phyloP scores from a whole-genome alignment of 805 yeast genomes.

The Wickerhamiella nectarea region DNA sequence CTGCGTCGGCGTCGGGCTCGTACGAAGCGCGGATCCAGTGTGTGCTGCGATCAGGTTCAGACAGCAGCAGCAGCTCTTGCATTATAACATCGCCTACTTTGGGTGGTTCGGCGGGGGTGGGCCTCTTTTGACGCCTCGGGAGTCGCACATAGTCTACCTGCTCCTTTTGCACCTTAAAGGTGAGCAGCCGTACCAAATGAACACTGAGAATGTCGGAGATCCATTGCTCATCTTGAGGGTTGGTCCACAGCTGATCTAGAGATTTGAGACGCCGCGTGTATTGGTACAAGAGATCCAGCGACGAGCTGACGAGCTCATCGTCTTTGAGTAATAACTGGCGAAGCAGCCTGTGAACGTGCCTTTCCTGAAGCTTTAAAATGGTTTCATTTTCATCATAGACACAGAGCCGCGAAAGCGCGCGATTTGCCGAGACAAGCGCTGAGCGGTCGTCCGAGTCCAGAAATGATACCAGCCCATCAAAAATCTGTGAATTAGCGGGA shows the following conservation, averaged over 20 bases:
- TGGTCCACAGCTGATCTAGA: conserved; percentile 37
- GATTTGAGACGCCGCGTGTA: conserved; percentile 52
- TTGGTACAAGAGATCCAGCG: conserved; percentile 72
- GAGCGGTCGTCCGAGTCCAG: conserved; percentile 51
- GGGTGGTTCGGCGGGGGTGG: conserved; percentile 57
- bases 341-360: conserved; percentile 39
- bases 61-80: conserved; percentile 45
- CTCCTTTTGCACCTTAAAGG: conserved; percentile 31
- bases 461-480: conserved; percentile 37
- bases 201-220: conserved; percentile 33
- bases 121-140: conserved; percentile 35
- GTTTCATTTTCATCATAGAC: conserved; percentile 47
- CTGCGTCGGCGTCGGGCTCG: conserved; percentile 61
- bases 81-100: conserved; percentile 40
- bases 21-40: conserved; percentile 90
- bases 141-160: conserved; percentile 27
- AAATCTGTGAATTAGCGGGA: conserved; percentile 59
- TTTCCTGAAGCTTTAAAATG: conserved; percentile 35
- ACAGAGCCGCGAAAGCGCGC: conserved; percentile 67
- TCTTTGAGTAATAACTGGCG: conserved; percentile 51
- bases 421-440: conserved; percentile 50
- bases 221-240: conserved; percentile 20
- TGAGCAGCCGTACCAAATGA: conserved; percentile 49
- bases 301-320: conserved; percentile 54
- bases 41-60: conserved; percentile 85